A percentile compares a stretch with the other conserved stretches of the same genome.
Evolutionary conservation across 164 flowering plant genomes (phyloP).

Genomic region (Nymphaea thermarum): DNA sequence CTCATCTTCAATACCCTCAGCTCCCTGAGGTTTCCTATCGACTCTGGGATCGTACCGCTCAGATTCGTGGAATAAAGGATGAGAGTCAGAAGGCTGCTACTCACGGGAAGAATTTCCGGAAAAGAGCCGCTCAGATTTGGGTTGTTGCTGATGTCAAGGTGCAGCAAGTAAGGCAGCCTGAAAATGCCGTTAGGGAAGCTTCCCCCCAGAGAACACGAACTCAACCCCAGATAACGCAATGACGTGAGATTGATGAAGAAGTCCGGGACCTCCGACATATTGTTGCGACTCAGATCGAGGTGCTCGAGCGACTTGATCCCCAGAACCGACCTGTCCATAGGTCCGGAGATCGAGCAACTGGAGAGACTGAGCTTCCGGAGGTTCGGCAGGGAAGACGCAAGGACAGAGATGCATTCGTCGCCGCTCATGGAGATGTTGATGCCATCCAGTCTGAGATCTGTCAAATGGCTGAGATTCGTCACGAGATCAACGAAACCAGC

Average conservation of each 20-base stretch:
- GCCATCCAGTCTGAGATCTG: constrained; percentile 7
- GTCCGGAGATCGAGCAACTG: constrained; percentile 1
- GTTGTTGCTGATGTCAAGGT: constrained; percentile 3
- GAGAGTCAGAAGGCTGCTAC: constrained; percentile 3
- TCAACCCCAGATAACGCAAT: constrained; percentile 3
- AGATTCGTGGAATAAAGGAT: not conserved
- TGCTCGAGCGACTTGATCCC: not conserved
- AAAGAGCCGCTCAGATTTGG: constrained; percentile 6
- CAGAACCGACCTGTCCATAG: not conserved
- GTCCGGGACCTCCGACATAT: not conserved
- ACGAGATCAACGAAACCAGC: not conserved
- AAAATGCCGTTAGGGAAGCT: constrained; percentile 11
- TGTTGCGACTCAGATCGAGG: not conserved
- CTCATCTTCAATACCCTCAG: not conserved
- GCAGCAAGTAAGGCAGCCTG: constrained; percentile 5
- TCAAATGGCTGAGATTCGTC: constrained; percentile 1
- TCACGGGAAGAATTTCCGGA: constrained; percentile 6
- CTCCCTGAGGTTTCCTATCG: constrained; percentile 14
- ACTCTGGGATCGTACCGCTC: constrained; percentile 10
- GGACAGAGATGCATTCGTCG: not conserved
- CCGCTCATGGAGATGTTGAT: constrained; percentile 1
- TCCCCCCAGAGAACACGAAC: constrained; percentile 10
- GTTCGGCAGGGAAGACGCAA: constrained; percentile 1
- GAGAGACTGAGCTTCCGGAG: constrained; percentile 4
- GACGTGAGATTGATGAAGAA: constrained; percentile 7